Evolutionary conservation across 2,329 filamentous ascomycete genomes (phyloP), one percentile per base, ranked within the genome.

Genomic region (Neonectria faginata): DNA sequence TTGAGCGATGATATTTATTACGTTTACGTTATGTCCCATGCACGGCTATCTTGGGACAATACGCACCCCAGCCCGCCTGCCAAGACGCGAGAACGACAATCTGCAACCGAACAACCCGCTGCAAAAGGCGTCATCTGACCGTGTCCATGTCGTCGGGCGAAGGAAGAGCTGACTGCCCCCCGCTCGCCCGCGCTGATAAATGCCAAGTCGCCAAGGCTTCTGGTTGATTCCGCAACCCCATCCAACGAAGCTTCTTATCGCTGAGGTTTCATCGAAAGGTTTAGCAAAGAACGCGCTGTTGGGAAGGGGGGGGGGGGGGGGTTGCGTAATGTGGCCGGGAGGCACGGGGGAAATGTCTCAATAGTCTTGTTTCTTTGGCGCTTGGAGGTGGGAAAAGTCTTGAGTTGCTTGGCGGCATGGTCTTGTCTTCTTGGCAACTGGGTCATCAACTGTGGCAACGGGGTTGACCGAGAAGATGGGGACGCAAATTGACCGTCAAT

Each of bases 121-220:
- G 27, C n/a, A 18, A 31, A 18, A 31, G 47, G 47, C 47, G 16
- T 50, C 25, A 31, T 31, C 47, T 20, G 47, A 31, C 16, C 3
- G 36, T 8, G 36, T 39, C 16, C 27, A 29, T 29, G 29, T n/a
- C 44, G 12, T 29, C 14, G 45, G 47, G 47, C 3, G 9, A 31
- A 20, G n/a, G n/a, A n/a, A n/a, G n/a, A n/a, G n/a, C n/a, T n/a
- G n/a, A n/a, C n/a, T n/a, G n/a, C n/a, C n/a, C n/a, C 47, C 47
- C 47, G 47, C 47, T 51, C 47, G 47, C 47, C 14, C 27, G 29
- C 14, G 48, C 11, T 31, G 22, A 33, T 11, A 51, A n/a, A n/a
- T n/a, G n/a, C n/a, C n/a, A n/a, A n/a, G n/a, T n/a, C 20, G 48
- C 48, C 48, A 51, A 51, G 48, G 48, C 29, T 33, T 51, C 48